Conservation (phyloP, 768 basidiomycete species). For the Russula brevipes region DNA sequence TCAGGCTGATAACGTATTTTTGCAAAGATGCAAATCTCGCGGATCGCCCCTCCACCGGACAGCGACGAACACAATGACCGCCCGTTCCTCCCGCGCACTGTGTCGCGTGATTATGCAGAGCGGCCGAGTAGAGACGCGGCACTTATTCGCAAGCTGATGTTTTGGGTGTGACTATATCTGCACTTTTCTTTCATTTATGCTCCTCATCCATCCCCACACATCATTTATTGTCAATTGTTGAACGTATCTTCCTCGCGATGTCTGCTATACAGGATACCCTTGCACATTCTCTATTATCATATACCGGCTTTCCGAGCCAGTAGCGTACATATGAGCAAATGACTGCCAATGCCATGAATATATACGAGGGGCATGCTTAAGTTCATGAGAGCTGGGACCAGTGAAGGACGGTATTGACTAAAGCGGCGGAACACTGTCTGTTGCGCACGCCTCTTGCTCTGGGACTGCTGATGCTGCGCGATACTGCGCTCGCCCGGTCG, state of each 20-base stretch:
- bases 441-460: too few relatives aligned
- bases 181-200: constrained; percentile 4
- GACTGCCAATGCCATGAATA: not conserved
- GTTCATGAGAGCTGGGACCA: too few relatives aligned
- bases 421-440: too few relatives aligned
- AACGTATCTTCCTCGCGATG: not conserved
- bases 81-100: constrained; percentile 23
- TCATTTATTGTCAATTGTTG: constrained; percentile 15
- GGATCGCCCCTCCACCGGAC: constrained; percentile 51
- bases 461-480: too few relatives aligned
- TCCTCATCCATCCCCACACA: constrained; percentile 2
- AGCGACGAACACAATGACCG: constrained; percentile 36
- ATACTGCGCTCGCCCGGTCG: too few relatives aligned
- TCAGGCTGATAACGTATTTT: not conserved
- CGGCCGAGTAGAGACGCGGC: constrained; percentile 28
- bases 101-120: constrained; percentile 27
- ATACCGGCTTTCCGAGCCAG: not conserved
- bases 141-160: constrained; percentile 31
- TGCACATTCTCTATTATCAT: constrained; percentile 6
- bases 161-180: constrained; percentile 26
- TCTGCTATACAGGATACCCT: constrained; percentile 20
- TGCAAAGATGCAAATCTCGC: constrained; percentile 58
- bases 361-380: not conserved
- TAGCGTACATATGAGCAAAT: constrained; percentile 8
- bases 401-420: too few relatives aligned